Evolutionary conservation across 2,329 filamentous ascomycete genomes (phyloP).

Genomic region (Biscogniauxia mediterranea): DNA sequence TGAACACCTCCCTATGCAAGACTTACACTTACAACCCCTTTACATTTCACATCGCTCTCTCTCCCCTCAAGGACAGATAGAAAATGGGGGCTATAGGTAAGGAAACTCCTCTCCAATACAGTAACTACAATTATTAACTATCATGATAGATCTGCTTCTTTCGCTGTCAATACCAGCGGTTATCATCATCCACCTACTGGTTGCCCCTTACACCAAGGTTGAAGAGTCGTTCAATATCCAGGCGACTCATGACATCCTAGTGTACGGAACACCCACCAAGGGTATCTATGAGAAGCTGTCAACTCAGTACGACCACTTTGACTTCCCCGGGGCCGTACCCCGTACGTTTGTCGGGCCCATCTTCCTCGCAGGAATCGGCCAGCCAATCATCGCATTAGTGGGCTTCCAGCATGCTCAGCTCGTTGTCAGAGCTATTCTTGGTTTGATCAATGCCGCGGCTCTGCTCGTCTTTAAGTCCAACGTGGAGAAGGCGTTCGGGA

Average conservation of each 20-base stretch:
- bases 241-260: conserved; percentile 84
- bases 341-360: conserved; percentile 85
- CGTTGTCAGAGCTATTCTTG: conserved; percentile 73
- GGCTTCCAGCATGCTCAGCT: conserved; percentile 56
- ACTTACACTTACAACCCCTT: too few species aligned
- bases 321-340: conserved; percentile 88
- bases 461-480: conserved; percentile 65
- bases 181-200: conserved; percentile 66
- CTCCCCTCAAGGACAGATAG: neutral
- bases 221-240: conserved; percentile 99
- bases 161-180: conserved; percentile 59
- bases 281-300: conserved; percentile 54
- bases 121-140: conserved; percentile 3
- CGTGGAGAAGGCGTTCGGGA: conserved; percentile 67
- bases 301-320: conserved; percentile 79
- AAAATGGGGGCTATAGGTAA: conserved; percentile 28
- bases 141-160: conserved; percentile 45
- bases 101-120: conserved; percentile 1
- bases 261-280: conserved; percentile 69
- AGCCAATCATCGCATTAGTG: conserved; percentile 60
- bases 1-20: too few species aligned
- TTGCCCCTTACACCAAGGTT: conserved; percentile 91
- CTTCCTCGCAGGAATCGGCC: conserved; percentile 69
- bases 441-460: conserved; percentile 68
- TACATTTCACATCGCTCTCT: neutral